Evolutionary conservation across 345 rosid species (phyloP), one percentile per base, ranked within the genome.

Genomic region (Crucihimalaya himalaica): DNA sequence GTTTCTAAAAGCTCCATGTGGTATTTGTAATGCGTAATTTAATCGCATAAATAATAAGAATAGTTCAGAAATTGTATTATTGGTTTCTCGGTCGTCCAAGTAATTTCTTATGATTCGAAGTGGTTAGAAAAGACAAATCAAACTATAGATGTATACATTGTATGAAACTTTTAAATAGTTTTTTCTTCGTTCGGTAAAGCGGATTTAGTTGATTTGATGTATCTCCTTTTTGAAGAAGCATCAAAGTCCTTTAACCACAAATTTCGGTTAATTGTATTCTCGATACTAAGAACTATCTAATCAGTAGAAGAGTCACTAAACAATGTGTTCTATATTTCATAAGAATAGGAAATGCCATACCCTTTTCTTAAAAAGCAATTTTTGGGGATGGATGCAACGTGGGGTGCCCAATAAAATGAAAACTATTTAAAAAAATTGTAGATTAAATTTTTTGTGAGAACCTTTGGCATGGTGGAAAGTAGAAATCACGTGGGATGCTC

Each of bases 401-500:
- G 80, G 71, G 64, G 28, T 63, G 51, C 20, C 40, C 52, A 66
- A 58, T 21, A 18, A 75, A 75, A 6, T 8, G 2, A 40, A 18
- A 50, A 50, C 16, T 56, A 42, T 2, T 21, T 25, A 40, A 37
- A 31, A n/a, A n/a, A 51, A 34, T 62, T 70, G 75, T 76, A 60
- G 70, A 34, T 54, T 32, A 34, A 23, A 53, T 5, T 0, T 0
- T 7, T 19, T 63, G 71, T 62, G 11, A 53, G 18, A 53, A 34
- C 74, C 59, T 56, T 70, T 70, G 55, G 60, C 50, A 54, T 69
- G 66, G 62, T 61, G 74, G 75, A 70, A 81, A 80, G 81, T 71
- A 68, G 52, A 66, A 10, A 31, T 63, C 90, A 83, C 83, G 81
- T 83, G 88, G 84, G 77, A 47, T 83, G 87, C 80, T 47, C 70